phyloP scores from a whole-genome alignment of 2,329 filamentous ascomycete species.

The Fusarium marasasianum region DNA sequence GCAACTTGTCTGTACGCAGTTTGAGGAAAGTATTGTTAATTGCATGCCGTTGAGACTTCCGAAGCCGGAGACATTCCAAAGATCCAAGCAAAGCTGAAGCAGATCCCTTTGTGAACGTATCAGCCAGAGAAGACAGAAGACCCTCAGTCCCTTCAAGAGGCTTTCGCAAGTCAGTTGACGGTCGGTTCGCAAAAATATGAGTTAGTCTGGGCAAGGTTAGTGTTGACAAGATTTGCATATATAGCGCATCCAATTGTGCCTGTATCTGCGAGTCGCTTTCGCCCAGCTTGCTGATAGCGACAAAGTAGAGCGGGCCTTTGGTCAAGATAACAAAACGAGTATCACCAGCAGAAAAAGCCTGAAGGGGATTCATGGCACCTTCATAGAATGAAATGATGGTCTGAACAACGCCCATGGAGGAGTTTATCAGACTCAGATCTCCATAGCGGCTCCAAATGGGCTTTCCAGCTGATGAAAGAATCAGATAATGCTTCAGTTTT shows the following conservation, averaged over 20 bases:
- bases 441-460: conserved; percentile 97
- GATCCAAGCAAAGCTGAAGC: conserved; percentile 88
- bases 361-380: conserved; percentile 77
- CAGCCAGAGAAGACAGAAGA: conserved; percentile 88
- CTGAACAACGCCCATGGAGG: conserved; percentile 93
- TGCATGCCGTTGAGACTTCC: conserved; percentile 83
- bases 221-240: conserved; percentile 98
- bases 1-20: conserved; percentile 76
- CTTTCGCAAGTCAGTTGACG: conserved; percentile 91
- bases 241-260: conserved; percentile 88
- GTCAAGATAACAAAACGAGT: conserved; percentile 87
- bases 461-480: conserved; percentile 94
- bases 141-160: conserved; percentile 92
- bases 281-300: conserved; percentile 90
- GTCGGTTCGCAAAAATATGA: conserved; percentile 87
- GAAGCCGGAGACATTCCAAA: conserved; percentile 90
- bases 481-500: conserved; percentile 97
- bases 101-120: conserved; percentile 93
- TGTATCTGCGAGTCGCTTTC: conserved; percentile 91
- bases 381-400: conserved; percentile 98
- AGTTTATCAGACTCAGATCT: conserved; percentile 87
- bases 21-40: conserved; percentile 92
- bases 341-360: conserved; percentile 86
- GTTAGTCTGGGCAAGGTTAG: conserved; percentile 87
- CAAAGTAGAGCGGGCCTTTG: conserved; percentile 88